Evolutionary conservation across 768 basidiomycete species (phyloP).

Genomic region (Butyriboletus loyo): DNA sequence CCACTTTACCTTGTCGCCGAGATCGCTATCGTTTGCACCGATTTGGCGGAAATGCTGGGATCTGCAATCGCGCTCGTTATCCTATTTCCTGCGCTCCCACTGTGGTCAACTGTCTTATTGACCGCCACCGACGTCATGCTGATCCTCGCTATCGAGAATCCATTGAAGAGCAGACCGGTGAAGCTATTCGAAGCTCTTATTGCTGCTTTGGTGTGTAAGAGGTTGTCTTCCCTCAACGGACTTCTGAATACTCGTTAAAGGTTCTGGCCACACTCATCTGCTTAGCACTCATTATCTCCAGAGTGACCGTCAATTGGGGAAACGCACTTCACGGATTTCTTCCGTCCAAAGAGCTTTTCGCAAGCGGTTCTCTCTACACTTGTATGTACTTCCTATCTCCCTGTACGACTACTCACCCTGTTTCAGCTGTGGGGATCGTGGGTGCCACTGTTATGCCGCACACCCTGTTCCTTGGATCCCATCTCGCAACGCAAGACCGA

Average conservation of each 20-base stretch:
- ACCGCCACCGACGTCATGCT: conserved; percentile 68
- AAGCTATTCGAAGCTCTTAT: conserved; percentile 68
- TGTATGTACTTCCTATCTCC: conserved; percentile 41
- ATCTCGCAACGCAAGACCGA: conserved; percentile 80
- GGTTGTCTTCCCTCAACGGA: neutral
- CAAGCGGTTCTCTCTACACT: conserved; percentile 57
- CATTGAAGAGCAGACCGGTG: conserved; percentile 62
- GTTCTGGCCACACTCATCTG: conserved; percentile 72
- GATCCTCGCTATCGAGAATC: conserved; percentile 70
- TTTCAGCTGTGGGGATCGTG: conserved; percentile 63
- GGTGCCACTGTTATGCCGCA: conserved; percentile 94
- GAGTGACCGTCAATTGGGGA: conserved; percentile 67
- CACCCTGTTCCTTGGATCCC: conserved; percentile 85
- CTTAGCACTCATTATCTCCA: conserved; percentile 74
- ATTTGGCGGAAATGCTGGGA: conserved; percentile 78
- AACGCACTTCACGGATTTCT: conserved; percentile 73
- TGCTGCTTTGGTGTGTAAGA: conserved; percentile 48
- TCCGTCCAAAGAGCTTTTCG: conserved; percentile 63
- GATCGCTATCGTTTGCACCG: conserved; percentile 72
- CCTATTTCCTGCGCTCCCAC: conserved; percentile 63
- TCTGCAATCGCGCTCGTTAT: conserved; percentile 79
- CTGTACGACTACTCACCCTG: conserved; percentile 11
- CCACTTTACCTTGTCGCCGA: conserved; percentile 66
- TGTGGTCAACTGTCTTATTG: conserved; percentile 70
- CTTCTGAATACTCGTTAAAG: conserved; percentile 30